Evolutionary conservation across 169 alveolate species (phyloP), one percentile per base, ranked within the genome.

Genomic region (Toxoplasma gondii): DNA sequence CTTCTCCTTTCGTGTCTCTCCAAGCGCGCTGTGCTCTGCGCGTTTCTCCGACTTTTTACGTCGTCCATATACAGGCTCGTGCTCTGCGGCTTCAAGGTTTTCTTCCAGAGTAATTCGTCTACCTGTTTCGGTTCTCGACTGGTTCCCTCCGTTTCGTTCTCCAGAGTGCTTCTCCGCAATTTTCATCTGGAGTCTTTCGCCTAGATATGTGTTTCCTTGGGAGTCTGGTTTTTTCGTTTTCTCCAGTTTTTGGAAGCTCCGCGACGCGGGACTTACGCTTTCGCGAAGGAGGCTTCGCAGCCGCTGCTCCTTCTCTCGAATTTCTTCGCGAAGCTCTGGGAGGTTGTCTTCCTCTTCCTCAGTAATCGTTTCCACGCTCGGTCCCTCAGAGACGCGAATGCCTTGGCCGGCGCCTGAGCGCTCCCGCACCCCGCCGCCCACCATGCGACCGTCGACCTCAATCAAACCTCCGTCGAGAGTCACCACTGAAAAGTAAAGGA

Each of bases 391-490:
- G 58, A 70, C 80, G 53, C 64, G 67, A 43, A 58, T 70, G 34
- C 69, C 82, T 45, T 49, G 43, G 34, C 91, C 44, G 84, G 17
- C n/a, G 44, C 84, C n/a, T 9, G 41, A 10, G 84, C 84, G 10
- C 24, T 36, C 44, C 45, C 84, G 45, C 27, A 74, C 84, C 45
- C 84, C 84, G 74, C 81, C 91, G 29, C 49, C 82, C 34, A 5
- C 93, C 93, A 29, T 9, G 19, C 83, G 88, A 84, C 53, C 64
- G 53, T 41, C 93, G 86, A 49, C 93, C 86, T 43, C 93, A 81
- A 58, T 91, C 82, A 91, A 78, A 43, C 94, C 94, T 38, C 94
- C 94, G 39, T 91, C 94, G 58, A 91, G 91, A 0, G 94, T 91
- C 31, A 91, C 94, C 81, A 80, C 94, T 91, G 90, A 0, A 49